phyloP scores from a whole-genome alignment of 495 filamentous ascomycete species.

The Aspergillus kassunensis region DNA sequence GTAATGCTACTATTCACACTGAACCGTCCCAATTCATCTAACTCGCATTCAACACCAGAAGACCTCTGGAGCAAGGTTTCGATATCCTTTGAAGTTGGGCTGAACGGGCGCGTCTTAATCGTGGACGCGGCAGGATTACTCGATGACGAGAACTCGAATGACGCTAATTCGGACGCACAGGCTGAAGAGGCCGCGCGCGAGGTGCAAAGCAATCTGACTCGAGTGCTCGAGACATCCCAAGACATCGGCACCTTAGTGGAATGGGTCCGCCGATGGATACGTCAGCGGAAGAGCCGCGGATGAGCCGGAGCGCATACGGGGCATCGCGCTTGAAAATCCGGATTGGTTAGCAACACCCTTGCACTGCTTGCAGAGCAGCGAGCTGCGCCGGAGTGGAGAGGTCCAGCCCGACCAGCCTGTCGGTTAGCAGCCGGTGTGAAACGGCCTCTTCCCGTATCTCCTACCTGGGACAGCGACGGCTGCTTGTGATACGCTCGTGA shows the following conservation, averaged over 20 bases:
- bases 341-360: slow-evolving; percentile 11
- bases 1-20: slow-evolving; percentile 42
- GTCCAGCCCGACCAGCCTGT: slow-evolving; percentile 8
- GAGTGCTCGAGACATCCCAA: slow-evolving; percentile 42
- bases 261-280: slow-evolving; percentile 33
- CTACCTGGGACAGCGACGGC: background rate
- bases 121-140: slow-evolving; percentile 33
- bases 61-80: slow-evolving; percentile 23
- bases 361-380: too few relatives aligned
- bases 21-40: slow-evolving; percentile 9
- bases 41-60: background rate
- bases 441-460: background rate
- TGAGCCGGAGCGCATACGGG: background rate
- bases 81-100: slow-evolving; percentile 54
- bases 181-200: slow-evolving; percentile 28
- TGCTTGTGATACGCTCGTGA: slow-evolving; percentile 2
- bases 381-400: slow-evolving; percentile 21
- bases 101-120: slow-evolving; percentile 55
- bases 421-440: slow-evolving; percentile 7
- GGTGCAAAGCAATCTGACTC: slow-evolving; percentile 34
- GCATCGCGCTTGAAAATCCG: background rate
- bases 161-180: slow-evolving; percentile 22
- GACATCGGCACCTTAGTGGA: slow-evolving; percentile 59
- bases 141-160: slow-evolving; percentile 17
- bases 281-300: slow-evolving; percentile 23